phyloP scores from a whole-genome alignment of 2,329 filamentous ascomycete species.

The Cladosporium sp. region DNA sequence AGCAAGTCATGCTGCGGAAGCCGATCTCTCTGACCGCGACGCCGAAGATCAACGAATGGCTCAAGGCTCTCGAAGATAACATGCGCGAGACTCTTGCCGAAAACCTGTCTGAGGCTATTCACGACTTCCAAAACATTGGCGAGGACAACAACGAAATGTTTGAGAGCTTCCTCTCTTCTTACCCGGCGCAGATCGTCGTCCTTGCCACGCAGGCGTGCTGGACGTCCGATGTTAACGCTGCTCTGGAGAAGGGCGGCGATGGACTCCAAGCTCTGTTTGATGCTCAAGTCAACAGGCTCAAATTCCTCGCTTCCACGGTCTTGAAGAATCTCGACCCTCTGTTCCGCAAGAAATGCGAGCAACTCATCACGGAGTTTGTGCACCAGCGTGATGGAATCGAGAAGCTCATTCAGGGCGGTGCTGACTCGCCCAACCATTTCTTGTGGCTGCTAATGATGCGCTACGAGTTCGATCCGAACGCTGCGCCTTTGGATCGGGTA shows the following conservation, averaged over 20 bases:
- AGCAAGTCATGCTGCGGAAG: constrained; percentile 80
- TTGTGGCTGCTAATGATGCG: constrained; percentile 97
- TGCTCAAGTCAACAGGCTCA: constrained; percentile 77
- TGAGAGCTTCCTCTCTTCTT: constrained; percentile 74
- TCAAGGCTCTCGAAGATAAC: constrained; percentile 83
- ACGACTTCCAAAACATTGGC: constrained; percentile 68
- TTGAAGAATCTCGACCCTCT: constrained; percentile 84
- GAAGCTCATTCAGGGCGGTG: constrained; percentile 73
- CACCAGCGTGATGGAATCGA: constrained; percentile 94
- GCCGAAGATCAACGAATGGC: constrained; percentile 97
- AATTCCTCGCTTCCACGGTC: constrained; percentile 82
- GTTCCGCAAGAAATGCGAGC: constrained; percentile 93
- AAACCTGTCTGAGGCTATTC: constrained; percentile 78
- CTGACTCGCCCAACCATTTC: constrained; percentile 73
- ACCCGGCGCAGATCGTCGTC: constrained; percentile 92
- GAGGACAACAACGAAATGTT: constrained; percentile 67
- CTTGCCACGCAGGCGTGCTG: constrained; percentile 90
- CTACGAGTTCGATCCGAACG: constrained; percentile 79
- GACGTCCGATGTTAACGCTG: constrained; percentile 81
- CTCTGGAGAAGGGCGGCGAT: constrained; percentile 68
- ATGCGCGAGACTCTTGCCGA: constrained; percentile 98
- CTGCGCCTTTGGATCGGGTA: constrained; percentile 77
- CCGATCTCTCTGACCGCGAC: constrained; percentile 91
- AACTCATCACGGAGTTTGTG: constrained; percentile 97
- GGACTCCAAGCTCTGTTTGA: constrained; percentile 69